These are phyloP conservation scores for Conidiobolus coronatus DNA, from an alignment of 371 early-diverging fungal species.

Conservation along the genomic window DNA sequence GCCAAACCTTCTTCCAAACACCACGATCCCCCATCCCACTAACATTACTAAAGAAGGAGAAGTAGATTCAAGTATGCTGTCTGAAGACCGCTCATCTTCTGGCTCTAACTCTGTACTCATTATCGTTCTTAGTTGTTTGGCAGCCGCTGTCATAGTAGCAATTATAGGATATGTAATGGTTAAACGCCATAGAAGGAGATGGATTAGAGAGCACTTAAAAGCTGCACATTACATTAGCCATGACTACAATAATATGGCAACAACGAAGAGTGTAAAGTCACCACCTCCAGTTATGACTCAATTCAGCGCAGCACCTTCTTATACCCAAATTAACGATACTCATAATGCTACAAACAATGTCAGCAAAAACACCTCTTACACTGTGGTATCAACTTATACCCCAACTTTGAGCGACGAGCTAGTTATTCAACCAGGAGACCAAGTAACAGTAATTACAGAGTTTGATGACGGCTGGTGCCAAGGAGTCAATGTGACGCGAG, in stretches of 20 bases:
- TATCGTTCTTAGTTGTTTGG: background rate
- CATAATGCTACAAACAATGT: background rate
- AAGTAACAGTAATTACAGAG: slow-evolving; percentile 29
- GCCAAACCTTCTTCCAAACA: background rate
- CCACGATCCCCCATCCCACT: background rate
- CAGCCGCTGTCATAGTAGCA: no score
- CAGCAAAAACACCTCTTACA: slow-evolving; percentile 6
- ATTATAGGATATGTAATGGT: no score
- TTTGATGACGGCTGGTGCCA: slow-evolving; percentile 50
- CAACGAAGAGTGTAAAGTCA: no score
- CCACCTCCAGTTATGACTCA: no score
- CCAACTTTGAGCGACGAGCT: slow-evolving; percentile 42
- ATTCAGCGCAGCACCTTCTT: no score
- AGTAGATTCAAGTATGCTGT: no score
- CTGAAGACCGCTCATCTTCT: no score
- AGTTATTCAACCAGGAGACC: slow-evolving; percentile 32
- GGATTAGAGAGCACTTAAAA: no score
- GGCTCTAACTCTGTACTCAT: background rate
- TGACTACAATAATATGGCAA: no score
- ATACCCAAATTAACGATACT: no score
- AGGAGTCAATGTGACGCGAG: slow-evolving; percentile 31
- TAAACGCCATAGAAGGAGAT: no score
- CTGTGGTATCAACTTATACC: slow-evolving; percentile 25
- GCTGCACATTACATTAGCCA: no score
- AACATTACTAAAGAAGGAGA: background rate